Evolutionary conservation across 371 early-diverging fungal genomes (phyloP).

Genomic region (Mortierella sp.): DNA sequence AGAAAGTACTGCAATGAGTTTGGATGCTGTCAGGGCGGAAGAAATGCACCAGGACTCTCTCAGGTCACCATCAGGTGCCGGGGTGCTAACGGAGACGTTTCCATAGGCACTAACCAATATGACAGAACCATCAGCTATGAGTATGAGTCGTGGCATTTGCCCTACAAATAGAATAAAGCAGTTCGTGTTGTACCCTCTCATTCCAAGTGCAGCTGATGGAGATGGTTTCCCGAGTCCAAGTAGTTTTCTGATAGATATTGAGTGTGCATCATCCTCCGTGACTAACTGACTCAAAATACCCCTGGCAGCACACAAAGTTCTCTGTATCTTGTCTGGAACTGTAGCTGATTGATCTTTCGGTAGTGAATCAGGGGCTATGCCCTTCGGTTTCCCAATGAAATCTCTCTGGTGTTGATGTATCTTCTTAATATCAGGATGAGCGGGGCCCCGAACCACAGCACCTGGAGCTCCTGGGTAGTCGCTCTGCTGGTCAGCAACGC

Average conservation of each 20-base stretch:
- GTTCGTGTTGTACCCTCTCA: constrained; percentile 64
- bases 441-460: neutral
- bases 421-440: neutral
- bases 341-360: constrained; percentile 52
- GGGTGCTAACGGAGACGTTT: constrained; percentile 64
- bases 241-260: constrained; percentile 28
- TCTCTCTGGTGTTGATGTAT: constrained; percentile 17
- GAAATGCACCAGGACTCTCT: constrained; percentile 69
- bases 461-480: constrained; percentile 2
- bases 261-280: constrained; percentile 30
- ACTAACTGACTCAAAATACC: constrained; percentile 55
- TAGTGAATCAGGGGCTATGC: constrained; percentile 26
- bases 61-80: constrained; percentile 54
- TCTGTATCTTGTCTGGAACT: constrained; percentile 62
- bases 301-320: constrained; percentile 63
- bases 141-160: neutral
- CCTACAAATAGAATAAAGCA: too few species aligned
- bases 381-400: constrained; percentile 21
- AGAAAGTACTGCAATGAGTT: constrained; percentile 67
- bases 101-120: constrained; percentile 55
- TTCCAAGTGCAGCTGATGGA: constrained; percentile 60
- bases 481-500: constrained; percentile 8
- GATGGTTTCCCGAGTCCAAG: constrained; percentile 41
- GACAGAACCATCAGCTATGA: neutral
- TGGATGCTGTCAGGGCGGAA: constrained; percentile 67